Percentiles rank a stretch among this genome's conserved stretches.
These are phyloP conservation scores for Mikania micrantha DNA, from an alignment of 129 eudicot species.

Conservation along the genomic window DNA sequence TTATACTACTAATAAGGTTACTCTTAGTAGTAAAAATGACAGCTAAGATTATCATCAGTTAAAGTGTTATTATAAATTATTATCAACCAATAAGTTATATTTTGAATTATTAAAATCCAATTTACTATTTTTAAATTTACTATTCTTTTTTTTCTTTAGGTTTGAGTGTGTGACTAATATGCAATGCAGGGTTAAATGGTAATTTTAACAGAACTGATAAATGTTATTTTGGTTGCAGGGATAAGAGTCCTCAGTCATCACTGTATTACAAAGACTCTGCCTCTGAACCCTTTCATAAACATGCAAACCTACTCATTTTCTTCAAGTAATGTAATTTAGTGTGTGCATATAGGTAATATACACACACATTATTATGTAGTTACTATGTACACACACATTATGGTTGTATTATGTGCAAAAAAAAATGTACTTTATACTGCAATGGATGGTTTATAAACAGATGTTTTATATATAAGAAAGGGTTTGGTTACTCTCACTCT, in stretches of 20 bases:
- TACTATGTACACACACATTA: background rate
- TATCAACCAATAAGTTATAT: too few species aligned
- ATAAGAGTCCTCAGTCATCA: background rate
- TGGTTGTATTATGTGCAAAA: background rate
- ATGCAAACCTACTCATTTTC: slow-evolving; percentile 13
- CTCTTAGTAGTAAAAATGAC: too few species aligned
- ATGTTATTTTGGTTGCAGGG: slow-evolving; percentile 30
- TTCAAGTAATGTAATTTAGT: background rate
- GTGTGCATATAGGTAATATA: background rate
- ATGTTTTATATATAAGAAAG: background rate
- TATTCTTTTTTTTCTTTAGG: background rate
- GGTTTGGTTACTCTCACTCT: too few species aligned
- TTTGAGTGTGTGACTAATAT: background rate
- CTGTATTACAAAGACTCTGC: background rate
- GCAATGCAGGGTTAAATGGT: background rate
- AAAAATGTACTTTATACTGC: background rate
- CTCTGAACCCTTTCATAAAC: slow-evolving; percentile 4
- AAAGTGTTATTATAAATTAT: too few species aligned
- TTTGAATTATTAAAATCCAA: too few species aligned
- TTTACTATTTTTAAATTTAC: too few species aligned
- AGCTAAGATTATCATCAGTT: too few species aligned
- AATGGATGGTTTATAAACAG: background rate
- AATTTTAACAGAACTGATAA: background rate
- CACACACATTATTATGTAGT: too few species aligned
- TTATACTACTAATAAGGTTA: too few species aligned